Conservation (phyloP, 441 rosid species). For the Syzygium malaccense region DNA sequence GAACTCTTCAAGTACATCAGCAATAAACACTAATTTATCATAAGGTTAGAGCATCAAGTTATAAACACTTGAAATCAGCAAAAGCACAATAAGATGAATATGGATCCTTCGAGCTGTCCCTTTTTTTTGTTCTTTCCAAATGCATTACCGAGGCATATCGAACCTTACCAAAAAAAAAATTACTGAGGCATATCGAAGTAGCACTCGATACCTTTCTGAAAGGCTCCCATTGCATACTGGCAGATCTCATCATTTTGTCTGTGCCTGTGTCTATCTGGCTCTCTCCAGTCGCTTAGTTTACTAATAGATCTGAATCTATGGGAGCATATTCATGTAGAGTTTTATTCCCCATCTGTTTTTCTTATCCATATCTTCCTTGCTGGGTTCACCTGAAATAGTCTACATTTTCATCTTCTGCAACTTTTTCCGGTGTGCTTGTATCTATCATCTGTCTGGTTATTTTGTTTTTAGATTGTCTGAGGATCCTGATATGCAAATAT, state of each 20-base stretch:
- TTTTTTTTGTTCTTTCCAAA: background rate
- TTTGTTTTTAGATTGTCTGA: background rate
- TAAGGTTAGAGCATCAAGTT: background rate
- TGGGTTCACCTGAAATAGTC: background rate
- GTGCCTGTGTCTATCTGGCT: background rate
- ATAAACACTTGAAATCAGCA: background rate
- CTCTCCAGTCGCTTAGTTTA: background rate
- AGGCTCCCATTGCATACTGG: background rate
- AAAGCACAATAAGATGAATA: background rate
- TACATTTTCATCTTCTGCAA: background rate
- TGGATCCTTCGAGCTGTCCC: background rate
- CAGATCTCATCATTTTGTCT: background rate
- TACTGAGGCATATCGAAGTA: background rate
- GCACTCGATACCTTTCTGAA: background rate
- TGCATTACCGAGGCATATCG: background rate
- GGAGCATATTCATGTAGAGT: background rate
- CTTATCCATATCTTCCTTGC: background rate
- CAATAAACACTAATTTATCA: background rate
- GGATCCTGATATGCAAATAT: background rate
- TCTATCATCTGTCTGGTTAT: background rate
- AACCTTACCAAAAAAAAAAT: no score
- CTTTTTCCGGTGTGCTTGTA: background rate
- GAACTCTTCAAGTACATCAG: background rate
- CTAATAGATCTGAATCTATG: background rate
- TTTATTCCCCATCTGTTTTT: background rate